These are phyloP conservation scores for Cyclocybe cylindracea DNA, from an alignment of 768 basidiomycete genomes.

Conservation along the genomic window DNA sequence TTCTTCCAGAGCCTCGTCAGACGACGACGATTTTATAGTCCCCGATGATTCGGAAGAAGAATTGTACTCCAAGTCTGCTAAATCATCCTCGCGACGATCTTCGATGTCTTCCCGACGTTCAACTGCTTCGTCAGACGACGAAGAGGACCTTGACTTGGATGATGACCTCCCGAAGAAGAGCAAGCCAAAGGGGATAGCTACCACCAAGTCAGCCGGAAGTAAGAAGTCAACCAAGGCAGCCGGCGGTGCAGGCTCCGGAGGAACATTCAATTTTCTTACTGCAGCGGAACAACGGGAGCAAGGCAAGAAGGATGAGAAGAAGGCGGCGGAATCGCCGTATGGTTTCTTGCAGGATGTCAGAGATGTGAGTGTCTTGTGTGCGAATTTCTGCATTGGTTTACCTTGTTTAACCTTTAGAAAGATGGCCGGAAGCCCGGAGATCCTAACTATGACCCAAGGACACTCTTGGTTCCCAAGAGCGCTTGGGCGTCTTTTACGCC, in stretches of 20 bases:
- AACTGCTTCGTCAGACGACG: slow-evolving; percentile 37
- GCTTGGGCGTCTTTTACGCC: slow-evolving; percentile 88
- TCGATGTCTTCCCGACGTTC: slow-evolving; percentile 48
- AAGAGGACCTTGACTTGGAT: slow-evolving; percentile 30
- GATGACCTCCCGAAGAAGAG: slow-evolving; percentile 27
- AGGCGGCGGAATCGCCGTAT: slow-evolving; percentile 75
- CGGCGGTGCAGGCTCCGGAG: slow-evolving; percentile 18
- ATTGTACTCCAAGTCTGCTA: slow-evolving; percentile 45
- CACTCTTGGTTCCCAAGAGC: slow-evolving; percentile 73
- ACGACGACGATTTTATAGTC: slow-evolving; percentile 75
- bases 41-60: slow-evolving; percentile 67
- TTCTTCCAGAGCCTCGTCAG: slow-evolving; percentile 37
- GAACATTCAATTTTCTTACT: slow-evolving; percentile 62
- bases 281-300: slow-evolving; percentile 78
- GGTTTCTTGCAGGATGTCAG: slow-evolving; percentile 67
- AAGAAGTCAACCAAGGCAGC: slow-evolving; percentile 21
- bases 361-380: slow-evolving; percentile 54
- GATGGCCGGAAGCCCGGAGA: slow-evolving; percentile 79
- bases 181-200: slow-evolving; percentile 29
- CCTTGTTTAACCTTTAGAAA: slow-evolving; percentile 50
- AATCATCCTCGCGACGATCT: slow-evolving; percentile 48
- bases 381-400: not conserved
- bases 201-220: slow-evolving; percentile 26
- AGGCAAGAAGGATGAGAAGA: slow-evolving; percentile 82
- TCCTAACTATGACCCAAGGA: slow-evolving; percentile 88